A percentile compares a stretch with the other conserved stretches of the same genome.
phyloP scores from a whole-genome alignment of 2,329 filamentous ascomycete species.

The Achaetomium macrosporum region DNA sequence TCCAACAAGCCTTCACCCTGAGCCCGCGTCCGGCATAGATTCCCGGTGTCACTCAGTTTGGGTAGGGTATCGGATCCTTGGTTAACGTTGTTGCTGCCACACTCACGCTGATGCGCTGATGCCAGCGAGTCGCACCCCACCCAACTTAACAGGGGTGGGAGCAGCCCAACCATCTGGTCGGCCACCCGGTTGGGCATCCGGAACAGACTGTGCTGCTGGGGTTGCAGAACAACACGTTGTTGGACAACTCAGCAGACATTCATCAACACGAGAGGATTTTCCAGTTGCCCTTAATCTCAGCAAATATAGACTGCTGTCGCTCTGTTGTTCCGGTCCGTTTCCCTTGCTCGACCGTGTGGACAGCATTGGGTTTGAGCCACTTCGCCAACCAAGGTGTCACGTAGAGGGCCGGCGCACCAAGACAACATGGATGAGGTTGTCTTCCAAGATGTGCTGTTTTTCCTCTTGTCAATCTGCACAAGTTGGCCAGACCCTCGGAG shows the following conservation, averaged over 20 bases:
- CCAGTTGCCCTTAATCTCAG: not conserved
- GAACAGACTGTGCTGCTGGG: conserved; percentile 38
- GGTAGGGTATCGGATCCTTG: not conserved
- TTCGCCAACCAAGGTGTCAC: not conserved
- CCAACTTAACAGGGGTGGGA: not conserved
- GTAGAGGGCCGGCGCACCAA: not conserved
- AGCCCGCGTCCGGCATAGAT: too few species aligned
- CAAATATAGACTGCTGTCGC: conserved; percentile 17
- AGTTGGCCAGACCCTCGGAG: conserved; percentile 3
- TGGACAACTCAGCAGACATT: conserved; percentile 45
- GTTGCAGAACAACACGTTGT: conserved; percentile 28
- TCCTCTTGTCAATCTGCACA: conserved; percentile 3
- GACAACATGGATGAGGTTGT: conserved; percentile 1
- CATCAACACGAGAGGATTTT: not conserved
- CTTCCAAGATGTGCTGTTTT: not conserved
- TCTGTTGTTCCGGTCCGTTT: conserved; percentile 19
- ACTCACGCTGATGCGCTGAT: not conserved
- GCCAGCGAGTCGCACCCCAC: conserved; percentile 6
- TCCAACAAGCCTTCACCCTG: too few species aligned
- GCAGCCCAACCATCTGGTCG: conserved; percentile 33
- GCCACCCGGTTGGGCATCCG: conserved; percentile 43
- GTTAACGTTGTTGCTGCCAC: not conserved
- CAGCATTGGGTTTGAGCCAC: not conserved
- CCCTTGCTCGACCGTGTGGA: conserved; percentile 17
- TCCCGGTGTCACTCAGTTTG: not conserved